Percentiles rank a stretch among this genome's conserved stretches.
phyloP scores from a whole-genome alignment of 2,329 filamentous ascomycete genomes.

The Huntiella savannae region DNA sequence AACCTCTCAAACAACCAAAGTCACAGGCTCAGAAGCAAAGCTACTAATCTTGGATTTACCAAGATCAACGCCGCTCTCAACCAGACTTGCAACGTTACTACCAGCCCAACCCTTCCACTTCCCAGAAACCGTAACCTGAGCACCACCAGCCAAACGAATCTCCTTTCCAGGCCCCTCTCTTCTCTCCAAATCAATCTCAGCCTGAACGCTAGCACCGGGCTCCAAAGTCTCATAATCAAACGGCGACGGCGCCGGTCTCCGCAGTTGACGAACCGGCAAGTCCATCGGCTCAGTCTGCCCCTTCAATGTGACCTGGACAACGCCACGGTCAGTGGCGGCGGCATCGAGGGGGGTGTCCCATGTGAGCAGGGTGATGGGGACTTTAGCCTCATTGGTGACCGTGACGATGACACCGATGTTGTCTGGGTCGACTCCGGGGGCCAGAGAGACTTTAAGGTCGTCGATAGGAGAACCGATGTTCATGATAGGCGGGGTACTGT shows the following conservation, averaged over 20 bases:
- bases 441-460: not conserved
- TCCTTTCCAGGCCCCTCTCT: constrained; percentile 19
- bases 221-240: constrained; percentile 22
- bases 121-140: constrained; percentile 20
- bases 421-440: constrained; percentile 12
- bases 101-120: constrained; percentile 17
- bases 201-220: constrained; percentile 19
- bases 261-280: constrained; percentile 20
- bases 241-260: constrained; percentile 23
- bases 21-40: too few relatives aligned
- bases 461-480: not conserved
- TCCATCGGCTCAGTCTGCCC: constrained; percentile 19
- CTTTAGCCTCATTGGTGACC: constrained; percentile 22
- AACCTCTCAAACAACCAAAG: too few relatives aligned
- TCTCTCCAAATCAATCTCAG: constrained; percentile 21
- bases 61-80: not conserved
- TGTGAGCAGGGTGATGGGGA: constrained; percentile 22
- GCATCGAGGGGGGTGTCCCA: constrained; percentile 29
- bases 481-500: not conserved
- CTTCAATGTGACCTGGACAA: constrained; percentile 22
- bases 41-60: not conserved
- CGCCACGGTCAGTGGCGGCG: constrained; percentile 22
- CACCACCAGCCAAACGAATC: constrained; percentile 16
- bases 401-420: constrained; percentile 19
- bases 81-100: not conserved